Evolutionary conservation across 2,329 filamentous ascomycete species (phyloP).

Genomic region (Coniochaeta sp.): DNA sequence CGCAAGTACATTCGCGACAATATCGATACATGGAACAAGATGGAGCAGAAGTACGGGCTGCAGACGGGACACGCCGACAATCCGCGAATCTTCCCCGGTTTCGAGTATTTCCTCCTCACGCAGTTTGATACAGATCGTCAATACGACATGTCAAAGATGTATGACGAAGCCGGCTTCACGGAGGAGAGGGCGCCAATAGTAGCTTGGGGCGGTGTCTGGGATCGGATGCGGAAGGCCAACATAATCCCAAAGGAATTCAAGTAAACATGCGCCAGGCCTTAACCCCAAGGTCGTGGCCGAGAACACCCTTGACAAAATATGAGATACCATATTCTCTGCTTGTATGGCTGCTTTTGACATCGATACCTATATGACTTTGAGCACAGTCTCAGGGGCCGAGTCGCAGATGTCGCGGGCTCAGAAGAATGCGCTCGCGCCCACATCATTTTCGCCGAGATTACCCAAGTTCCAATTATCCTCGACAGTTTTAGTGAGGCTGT

Average conservation of each 20-base stretch:
- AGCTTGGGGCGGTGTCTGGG: slow-evolving; percentile 33
- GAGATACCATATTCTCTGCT: no score
- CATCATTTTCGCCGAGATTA: slow-evolving; percentile 16
- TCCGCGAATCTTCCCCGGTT: slow-evolving; percentile 24
- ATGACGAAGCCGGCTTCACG: slow-evolving; percentile 27
- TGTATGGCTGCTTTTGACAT: no score
- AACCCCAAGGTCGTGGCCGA: no score
- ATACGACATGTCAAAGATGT: slow-evolving; percentile 34
- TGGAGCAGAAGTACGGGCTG: slow-evolving; percentile 27
- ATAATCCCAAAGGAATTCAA: slow-evolving; percentile 23
- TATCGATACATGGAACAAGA: slow-evolving; percentile 19
- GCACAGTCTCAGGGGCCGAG: no score
- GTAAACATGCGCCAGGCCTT: background rate
- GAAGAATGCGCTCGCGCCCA: slow-evolving; percentile 7
- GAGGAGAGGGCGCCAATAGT: slow-evolving; percentile 30
- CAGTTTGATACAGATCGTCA: slow-evolving; percentile 36
- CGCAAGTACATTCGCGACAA: slow-evolving; percentile 25
- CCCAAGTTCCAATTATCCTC: slow-evolving; percentile 20
- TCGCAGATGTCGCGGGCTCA: background rate
- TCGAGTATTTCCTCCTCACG: slow-evolving; percentile 33
- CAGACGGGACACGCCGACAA: slow-evolving; percentile 28
- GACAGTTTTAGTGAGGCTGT: slow-evolving; percentile 19
- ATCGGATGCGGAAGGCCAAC: slow-evolving; percentile 32
- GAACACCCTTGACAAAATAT: no score
- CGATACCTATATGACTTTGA: no score